These are phyloP conservation scores for Trametes hirsuta DNA, from an alignment of 1,284 basidiomycete species.

Conservation along the genomic window DNA sequence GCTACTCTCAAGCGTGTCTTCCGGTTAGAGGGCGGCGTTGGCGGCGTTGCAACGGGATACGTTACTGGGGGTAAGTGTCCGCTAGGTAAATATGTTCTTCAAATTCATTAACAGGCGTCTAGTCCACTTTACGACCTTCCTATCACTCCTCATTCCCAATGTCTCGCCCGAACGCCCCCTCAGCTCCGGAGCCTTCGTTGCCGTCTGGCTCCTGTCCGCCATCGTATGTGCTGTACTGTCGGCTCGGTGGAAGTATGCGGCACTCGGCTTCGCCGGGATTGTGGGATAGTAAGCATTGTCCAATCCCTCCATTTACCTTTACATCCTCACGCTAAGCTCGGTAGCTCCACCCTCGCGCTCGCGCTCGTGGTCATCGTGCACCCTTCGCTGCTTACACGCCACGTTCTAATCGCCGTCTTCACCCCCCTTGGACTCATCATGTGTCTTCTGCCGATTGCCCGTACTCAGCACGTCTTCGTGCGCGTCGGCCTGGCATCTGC, in stretches of 20 bases:
- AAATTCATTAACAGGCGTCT: background rate
- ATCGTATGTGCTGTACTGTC: slow-evolving; percentile 48
- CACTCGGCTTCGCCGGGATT: slow-evolving; percentile 48
- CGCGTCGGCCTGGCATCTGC: slow-evolving; percentile 54
- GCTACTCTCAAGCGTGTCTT: slow-evolving; percentile 35
- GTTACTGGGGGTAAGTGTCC: slow-evolving; percentile 56
- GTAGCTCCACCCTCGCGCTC: slow-evolving; percentile 53
- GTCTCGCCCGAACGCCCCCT: slow-evolving; percentile 48
- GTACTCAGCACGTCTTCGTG: slow-evolving; percentile 49
- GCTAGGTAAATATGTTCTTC: background rate
- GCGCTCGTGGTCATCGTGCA: slow-evolving; percentile 59
- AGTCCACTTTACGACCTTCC: slow-evolving; percentile 66
- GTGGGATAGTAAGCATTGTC: slow-evolving; percentile 53
- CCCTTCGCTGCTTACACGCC: slow-evolving; percentile 57
- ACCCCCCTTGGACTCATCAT: slow-evolving; percentile 43
- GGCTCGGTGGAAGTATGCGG: slow-evolving; percentile 52
- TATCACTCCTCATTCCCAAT: slow-evolving; percentile 59
- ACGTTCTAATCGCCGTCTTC: slow-evolving; percentile 52
- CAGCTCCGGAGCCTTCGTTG: slow-evolving; percentile 53
- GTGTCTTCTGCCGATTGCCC: slow-evolving; percentile 49
- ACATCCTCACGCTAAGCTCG: slow-evolving; percentile 1
- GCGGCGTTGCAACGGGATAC: slow-evolving; percentile 61
- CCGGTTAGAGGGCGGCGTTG: slow-evolving; percentile 61
- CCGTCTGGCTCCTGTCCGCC: slow-evolving; percentile 59
- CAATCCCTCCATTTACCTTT: background rate